Evolutionary conservation across 2,329 filamentous ascomycete species (phyloP), one percentile per base, ranked within the genome.

Genomic region (Cercospora citrullina): DNA sequence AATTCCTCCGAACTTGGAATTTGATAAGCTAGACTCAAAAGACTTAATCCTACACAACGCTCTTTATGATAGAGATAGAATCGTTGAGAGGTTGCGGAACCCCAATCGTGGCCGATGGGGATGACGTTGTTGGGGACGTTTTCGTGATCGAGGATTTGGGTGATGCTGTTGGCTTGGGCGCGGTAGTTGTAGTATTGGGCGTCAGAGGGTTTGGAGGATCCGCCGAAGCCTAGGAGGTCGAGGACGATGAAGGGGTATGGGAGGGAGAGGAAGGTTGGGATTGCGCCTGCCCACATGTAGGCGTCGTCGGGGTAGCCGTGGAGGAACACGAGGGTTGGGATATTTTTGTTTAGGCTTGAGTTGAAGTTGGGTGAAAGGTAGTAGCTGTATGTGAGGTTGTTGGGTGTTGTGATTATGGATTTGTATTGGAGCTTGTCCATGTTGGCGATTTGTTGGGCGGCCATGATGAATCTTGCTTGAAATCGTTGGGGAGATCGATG

Each of bases 241-340:
- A 79, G 76, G 16, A 78, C 73, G 63, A 82, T 71, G 57, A 82
- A 73, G 4, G 72, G 74, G 39, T 74, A 77, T 7, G 69, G 72
- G 2, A 74, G 64, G 5, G 71, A 57, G 33, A 73, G 63, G 16
- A 77, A 68, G 12, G 71, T 72, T 14, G 74, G 73, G 2, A 76
- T 61, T 16, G 73, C 73, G n/a, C 74, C 73, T 21, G 78, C 74
- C 84, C 83, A 87, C 65, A 85, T 78, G 9, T 77, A 77, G 0
- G 84, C 82, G 60, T 80, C 75, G 69, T 85, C 83, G 4, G 85
- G 85, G 69, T 81, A 87, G 67, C 85, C 85, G 75, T 87, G 85
- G 8, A 82, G 48, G 45, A 77, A 75, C 45, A 85, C 77, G 5
- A 84, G 71, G 21, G 84, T 74, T 33, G 74, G 75, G 5, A 72